Conservation (phyloP, 108 stramenopile genomes). For the Aurantiochytrium sp. region DNA sequence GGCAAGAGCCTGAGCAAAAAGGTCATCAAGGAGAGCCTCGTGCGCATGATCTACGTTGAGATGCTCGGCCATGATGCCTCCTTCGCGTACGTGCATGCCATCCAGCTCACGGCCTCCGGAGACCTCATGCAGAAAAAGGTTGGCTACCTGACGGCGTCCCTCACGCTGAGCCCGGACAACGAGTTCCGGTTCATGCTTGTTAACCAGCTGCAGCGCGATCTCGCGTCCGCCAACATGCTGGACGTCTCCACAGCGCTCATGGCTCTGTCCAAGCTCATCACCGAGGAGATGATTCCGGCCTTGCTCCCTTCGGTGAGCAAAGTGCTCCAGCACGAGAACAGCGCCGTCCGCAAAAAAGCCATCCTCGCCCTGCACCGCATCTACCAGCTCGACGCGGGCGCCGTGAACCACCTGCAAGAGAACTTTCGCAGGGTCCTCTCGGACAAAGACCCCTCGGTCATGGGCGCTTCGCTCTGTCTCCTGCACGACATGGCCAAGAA, state of each 20-base stretch:
- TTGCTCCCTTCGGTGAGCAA: constrained; percentile 47
- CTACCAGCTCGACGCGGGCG: constrained; percentile 77
- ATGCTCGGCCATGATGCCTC: constrained; percentile 98
- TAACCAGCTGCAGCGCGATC: constrained; percentile 95
- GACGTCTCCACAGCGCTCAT: constrained; percentile 82
- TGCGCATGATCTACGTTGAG: constrained; percentile 93
- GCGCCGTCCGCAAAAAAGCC: constrained; percentile 83
- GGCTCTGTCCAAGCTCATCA: constrained; percentile 76
- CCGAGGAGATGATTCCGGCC: constrained; percentile 87
- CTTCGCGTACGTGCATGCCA: constrained; percentile 93
- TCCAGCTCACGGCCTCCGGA: constrained; percentile 39
- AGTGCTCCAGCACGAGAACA: constrained; percentile 48
- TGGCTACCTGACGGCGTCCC: constrained; percentile 83
- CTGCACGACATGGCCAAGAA: constrained; percentile 74
- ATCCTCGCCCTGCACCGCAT: constrained; percentile 85
- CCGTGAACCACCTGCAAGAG: constrained; percentile 70
- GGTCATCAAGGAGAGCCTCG: constrained; percentile 90
- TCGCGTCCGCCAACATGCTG: constrained; percentile 78
- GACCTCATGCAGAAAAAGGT: constrained; percentile 34
- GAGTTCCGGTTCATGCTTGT: constrained; percentile 99
- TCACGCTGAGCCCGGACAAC: constrained; percentile 86
- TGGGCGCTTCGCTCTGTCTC: constrained; percentile 82
- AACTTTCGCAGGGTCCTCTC: constrained; percentile 82
- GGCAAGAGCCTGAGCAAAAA: constrained; percentile 43
- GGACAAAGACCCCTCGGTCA: constrained; percentile 92